phyloP scores from a whole-genome alignment of 2,329 filamentous ascomycete species.

The Alternaria consortialis region DNA sequence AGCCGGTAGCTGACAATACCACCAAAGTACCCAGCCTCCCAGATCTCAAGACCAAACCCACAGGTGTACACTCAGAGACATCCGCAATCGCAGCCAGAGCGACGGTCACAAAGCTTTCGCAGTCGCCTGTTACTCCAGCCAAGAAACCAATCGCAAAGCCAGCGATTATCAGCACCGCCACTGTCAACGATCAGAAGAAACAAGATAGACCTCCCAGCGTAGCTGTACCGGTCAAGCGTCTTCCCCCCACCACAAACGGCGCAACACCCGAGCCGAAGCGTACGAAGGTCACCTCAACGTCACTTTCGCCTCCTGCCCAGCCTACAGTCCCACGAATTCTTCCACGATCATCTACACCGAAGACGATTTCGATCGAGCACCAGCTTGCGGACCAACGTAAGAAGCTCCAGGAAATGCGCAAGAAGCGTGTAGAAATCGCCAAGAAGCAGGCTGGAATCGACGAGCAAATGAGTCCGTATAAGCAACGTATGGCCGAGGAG shows the following conservation, averaged over 20 bases:
- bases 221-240: constrained; percentile 16
- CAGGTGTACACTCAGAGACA: not conserved
- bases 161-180: not conserved
- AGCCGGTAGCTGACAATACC: not conserved
- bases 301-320: not conserved
- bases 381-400: constrained; percentile 32
- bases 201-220: not conserved
- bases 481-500: constrained; percentile 31
- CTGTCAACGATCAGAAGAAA: not conserved
- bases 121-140: not conserved
- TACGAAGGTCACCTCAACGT: constrained; percentile 5
- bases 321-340: not conserved
- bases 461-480: constrained; percentile 25
- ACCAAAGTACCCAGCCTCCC: not conserved
- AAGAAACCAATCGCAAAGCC: not conserved
- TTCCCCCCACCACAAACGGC: not conserved
- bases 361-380: constrained; percentile 11
- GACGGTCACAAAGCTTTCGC: not conserved
- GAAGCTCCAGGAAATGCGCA: constrained; percentile 20
- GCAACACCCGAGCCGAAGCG: constrained; percentile 19
- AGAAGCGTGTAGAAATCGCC: constrained; percentile 24
- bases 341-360: constrained; percentile 10
- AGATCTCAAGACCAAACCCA: not conserved
- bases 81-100: not conserved
- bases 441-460: constrained; percentile 29